Percentiles rank a stretch among this genome's conserved stretches.
These are phyloP conservation scores for Neonectria magnoliae DNA, from an alignment of 2,329 filamentous ascomycete species.

Conservation along the genomic window DNA sequence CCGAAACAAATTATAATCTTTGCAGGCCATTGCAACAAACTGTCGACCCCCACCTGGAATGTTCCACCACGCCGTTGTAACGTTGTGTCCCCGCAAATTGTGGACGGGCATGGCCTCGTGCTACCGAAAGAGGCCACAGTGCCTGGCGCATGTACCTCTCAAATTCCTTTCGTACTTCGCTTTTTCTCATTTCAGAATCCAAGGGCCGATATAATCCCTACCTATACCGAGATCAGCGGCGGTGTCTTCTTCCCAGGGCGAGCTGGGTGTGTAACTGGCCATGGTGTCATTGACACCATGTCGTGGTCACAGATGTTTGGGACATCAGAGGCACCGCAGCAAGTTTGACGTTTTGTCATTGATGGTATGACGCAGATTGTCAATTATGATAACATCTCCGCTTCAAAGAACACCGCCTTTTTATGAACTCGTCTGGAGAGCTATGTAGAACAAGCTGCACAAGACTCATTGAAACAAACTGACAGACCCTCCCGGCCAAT, in stretches of 20 bases:
- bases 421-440: background rate
- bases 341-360: background rate
- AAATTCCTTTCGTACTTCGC: background rate
- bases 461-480: background rate
- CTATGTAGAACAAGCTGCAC: background rate
- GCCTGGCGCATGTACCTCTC: background rate
- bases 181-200: background rate
- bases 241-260: background rate
- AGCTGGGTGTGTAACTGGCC: background rate
- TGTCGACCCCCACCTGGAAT: background rate
- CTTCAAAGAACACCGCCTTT: background rate
- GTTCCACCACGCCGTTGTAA: background rate
- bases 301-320: background rate
- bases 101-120: background rate
- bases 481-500: background rate
- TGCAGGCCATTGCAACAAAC: background rate
- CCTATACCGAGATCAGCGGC: background rate
- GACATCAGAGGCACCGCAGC: background rate
- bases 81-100: background rate
- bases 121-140: background rate
- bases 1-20: background rate
- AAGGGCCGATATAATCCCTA: background rate
- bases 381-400: background rate
- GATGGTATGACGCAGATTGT: background rate
- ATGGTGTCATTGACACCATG: background rate